Evolutionary conservation across 2,329 filamentous ascomycete genomes (phyloP).

Genomic region (Ambrosiella beaveri): DNA sequence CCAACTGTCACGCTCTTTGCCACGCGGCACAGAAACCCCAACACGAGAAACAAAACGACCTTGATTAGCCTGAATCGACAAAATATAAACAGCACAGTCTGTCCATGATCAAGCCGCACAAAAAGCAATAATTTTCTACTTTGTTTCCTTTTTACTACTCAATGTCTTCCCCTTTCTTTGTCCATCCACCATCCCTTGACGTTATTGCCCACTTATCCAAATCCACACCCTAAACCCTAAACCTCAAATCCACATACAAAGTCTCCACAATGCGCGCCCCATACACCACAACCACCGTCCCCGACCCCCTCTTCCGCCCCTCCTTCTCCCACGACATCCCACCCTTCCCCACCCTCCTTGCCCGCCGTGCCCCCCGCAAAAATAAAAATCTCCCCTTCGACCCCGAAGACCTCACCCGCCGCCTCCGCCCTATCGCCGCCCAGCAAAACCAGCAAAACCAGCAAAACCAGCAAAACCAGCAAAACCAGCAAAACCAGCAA

Average conservation of each 20-base stretch:
- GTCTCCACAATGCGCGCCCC: slow-evolving; percentile 7
- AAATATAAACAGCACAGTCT: no score
- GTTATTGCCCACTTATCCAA: background rate
- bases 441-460: slow-evolving; percentile 28
- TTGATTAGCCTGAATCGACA: no score
- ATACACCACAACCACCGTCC: background rate
- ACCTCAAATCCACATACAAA: background rate
- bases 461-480: background rate
- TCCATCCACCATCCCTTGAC: background rate
- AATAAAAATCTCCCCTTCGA: slow-evolving; percentile 25
- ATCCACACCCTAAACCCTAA: background rate
- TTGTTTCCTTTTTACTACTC: no score
- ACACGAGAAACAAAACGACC: no score
- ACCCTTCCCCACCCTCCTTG: slow-evolving; percentile 6
- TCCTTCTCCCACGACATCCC: slow-evolving; percentile 9
- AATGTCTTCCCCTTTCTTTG: no score
- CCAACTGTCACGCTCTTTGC: no score
- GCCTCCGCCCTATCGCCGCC: slow-evolving; percentile 32
- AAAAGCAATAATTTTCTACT: no score
- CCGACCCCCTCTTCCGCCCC: slow-evolving; percentile 2
- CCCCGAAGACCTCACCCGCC: slow-evolving; percentile 35
- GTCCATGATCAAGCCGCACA: no score
- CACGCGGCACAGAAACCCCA: no score
- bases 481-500: slow-evolving; percentile 28
- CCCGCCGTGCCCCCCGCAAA: slow-evolving; percentile 30